These are phyloP conservation scores for Penicillium freii DNA, from an alignment of 2,329 filamentous ascomycete genomes.

Conservation along the genomic window DNA sequence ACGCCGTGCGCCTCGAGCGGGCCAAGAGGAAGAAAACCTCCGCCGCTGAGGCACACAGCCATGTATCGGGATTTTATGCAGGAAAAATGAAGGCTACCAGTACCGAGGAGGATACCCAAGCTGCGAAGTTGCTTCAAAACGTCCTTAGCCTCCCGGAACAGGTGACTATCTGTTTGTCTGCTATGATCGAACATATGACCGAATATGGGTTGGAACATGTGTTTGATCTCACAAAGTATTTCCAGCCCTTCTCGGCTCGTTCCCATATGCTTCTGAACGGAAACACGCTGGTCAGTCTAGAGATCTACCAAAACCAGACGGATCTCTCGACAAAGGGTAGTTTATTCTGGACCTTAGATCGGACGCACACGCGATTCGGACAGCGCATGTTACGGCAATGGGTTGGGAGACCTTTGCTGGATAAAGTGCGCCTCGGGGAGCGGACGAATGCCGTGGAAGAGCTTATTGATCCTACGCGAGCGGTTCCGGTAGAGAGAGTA, in stretches of 20 bases:
- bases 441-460: conserved; percentile 84
- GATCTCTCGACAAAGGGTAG: conserved; percentile 83
- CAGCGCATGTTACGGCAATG: conserved; percentile 86
- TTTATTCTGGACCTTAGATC: conserved; percentile 92
- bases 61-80: conserved; percentile 91
- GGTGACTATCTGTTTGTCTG: conserved; percentile 87
- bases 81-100: conserved; percentile 69
- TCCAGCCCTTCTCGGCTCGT: conserved; percentile 88
- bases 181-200: conserved; percentile 90
- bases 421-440: conserved; percentile 70
- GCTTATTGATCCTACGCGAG: conserved; percentile 67
- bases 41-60: conserved; percentile 79
- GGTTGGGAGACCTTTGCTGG: conserved; percentile 86
- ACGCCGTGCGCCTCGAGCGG: conserved; percentile 81
- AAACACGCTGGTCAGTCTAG: conserved; percentile 87
- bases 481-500: conserved; percentile 68
- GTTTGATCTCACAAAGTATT: conserved; percentile 94
- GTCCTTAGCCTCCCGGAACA: conserved; percentile 80
- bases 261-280: conserved; percentile 96
- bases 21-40: conserved; percentile 74
- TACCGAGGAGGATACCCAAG: conserved; percentile 53
- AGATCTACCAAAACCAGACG: conserved; percentile 93
- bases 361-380: conserved; percentile 86
- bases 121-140: conserved; percentile 72
- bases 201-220: conserved; percentile 95